Conservation (phyloP, 805 yeast species). For the Isabelozyma heimii region DNA sequence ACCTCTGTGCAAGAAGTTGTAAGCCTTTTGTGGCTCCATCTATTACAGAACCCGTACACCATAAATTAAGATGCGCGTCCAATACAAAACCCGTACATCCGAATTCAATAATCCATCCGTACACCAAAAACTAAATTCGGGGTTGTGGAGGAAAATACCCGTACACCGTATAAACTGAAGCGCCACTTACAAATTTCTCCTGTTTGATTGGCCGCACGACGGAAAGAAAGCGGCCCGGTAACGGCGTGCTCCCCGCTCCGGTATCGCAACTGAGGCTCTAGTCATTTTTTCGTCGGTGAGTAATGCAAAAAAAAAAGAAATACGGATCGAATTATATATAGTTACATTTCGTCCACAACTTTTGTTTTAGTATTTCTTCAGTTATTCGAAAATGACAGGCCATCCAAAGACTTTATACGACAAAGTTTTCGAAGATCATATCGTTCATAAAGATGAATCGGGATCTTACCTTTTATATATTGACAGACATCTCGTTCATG, state of each 20-base stretch:
- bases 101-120: too few relatives aligned
- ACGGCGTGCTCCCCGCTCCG: neutral
- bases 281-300: neutral
- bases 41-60: too few relatives aligned
- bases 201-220: neutral
- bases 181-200: neutral
- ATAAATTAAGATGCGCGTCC: too few relatives aligned
- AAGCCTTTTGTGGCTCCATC: too few relatives aligned
- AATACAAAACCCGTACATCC: too few relatives aligned
- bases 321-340: too few relatives aligned
- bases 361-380: neutral
- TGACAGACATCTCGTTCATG: constrained; percentile 97
- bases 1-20: too few relatives aligned
- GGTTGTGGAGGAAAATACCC: neutral
- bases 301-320: neutral
- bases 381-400: constrained; percentile 12
- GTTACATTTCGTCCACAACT: neutral
- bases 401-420: constrained; percentile 81
- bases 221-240: neutral
- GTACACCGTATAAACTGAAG: neutral
- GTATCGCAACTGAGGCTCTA: neutral
- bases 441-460: constrained; percentile 84
- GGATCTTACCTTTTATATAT: constrained; percentile 87
- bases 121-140: too few relatives aligned
- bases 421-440: constrained; percentile 92